Percentiles rank a stretch among this genome's conserved stretches.
Conservation (phyloP, 176 grass and related monocot species). For the barley (Hordeum vulgare) region DNA sequence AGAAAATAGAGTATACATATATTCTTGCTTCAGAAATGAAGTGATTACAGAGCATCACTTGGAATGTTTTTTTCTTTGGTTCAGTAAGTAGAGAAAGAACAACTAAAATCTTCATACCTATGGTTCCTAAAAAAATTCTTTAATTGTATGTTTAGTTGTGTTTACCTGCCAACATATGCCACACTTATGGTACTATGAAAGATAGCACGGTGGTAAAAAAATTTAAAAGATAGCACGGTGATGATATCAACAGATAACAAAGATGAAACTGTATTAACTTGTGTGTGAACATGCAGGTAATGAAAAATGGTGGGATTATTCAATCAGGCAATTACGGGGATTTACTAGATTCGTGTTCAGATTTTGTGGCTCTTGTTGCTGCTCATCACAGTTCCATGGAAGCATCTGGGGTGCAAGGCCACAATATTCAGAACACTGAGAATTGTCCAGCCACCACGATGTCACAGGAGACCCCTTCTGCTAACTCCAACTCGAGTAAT, state of each 20-base stretch:
- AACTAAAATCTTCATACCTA: background rate
- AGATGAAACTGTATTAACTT: slow-evolving; percentile 6
- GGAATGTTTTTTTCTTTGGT: slow-evolving; percentile 8
- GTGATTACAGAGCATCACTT: background rate
- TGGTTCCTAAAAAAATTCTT: background rate
- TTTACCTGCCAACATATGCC: background rate
- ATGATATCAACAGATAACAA: background rate
- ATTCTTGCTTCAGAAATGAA: background rate
- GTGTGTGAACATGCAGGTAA: no score
- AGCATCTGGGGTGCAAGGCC: slow-evolving; percentile 35
- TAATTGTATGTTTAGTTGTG: background rate
- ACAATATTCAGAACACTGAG: slow-evolving; percentile 17
- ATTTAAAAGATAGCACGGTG: background rate
- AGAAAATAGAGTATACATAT: background rate
- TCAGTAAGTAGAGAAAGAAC: background rate
- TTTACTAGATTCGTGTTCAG: slow-evolving; percentile 41
- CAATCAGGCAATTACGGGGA: slow-evolving; percentile 67
- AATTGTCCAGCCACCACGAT: background rate
- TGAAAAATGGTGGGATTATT: slow-evolving; percentile 63
- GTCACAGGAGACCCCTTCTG: no score
- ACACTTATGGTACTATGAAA: background rate
- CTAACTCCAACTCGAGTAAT: slow-evolving; percentile 1
- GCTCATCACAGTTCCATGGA: slow-evolving; percentile 97
- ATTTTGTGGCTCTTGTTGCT: slow-evolving; percentile 69
- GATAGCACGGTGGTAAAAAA: no score